phyloP scores from a whole-genome alignment of 192 early-diverging fungal genomes.

The Gryganskiella cystojenkinii region DNA sequence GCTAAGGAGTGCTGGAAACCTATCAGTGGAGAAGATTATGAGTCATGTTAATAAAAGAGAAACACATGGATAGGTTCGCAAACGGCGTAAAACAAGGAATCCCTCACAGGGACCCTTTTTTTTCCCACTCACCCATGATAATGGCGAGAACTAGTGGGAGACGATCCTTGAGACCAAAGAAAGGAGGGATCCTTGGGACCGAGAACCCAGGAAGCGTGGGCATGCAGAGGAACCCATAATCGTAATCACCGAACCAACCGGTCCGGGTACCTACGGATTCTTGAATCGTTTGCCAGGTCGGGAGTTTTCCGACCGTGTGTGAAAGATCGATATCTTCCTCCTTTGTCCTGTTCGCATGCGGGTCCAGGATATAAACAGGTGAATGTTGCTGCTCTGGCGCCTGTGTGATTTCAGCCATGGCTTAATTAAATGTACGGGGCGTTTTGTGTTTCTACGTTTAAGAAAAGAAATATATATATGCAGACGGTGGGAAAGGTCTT shows the following conservation, averaged over 20 bases:
- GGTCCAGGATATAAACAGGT: constrained; percentile 10
- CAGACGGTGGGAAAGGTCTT: background rate
- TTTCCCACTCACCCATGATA: constrained; percentile 55
- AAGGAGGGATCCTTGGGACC: constrained; percentile 48
- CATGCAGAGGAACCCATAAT: constrained; percentile 60
- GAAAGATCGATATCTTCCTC: constrained; percentile 50
- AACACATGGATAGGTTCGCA: no score
- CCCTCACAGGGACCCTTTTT: no score
- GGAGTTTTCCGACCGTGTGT: constrained; percentile 30
- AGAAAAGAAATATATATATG: no score
- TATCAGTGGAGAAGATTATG: background rate
- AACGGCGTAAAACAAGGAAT: no score
- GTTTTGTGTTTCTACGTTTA: no score
- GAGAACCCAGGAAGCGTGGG: constrained; percentile 54
- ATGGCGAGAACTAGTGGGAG: constrained; percentile 54
- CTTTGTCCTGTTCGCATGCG: constrained; percentile 42
- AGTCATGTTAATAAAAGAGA: no score
- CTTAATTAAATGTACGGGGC: background rate
- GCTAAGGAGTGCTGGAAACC: constrained; percentile 49
- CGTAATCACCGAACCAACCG: constrained; percentile 62
- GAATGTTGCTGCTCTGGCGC: background rate
- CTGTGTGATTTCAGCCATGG: background rate
- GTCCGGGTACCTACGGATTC: constrained; percentile 30
- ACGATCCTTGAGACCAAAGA: constrained; percentile 55
- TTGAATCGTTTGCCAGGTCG: constrained; percentile 41